Evolutionary conservation across 2,329 filamentous ascomycete genomes (phyloP).

Genomic region (Fusarium succisae): DNA sequence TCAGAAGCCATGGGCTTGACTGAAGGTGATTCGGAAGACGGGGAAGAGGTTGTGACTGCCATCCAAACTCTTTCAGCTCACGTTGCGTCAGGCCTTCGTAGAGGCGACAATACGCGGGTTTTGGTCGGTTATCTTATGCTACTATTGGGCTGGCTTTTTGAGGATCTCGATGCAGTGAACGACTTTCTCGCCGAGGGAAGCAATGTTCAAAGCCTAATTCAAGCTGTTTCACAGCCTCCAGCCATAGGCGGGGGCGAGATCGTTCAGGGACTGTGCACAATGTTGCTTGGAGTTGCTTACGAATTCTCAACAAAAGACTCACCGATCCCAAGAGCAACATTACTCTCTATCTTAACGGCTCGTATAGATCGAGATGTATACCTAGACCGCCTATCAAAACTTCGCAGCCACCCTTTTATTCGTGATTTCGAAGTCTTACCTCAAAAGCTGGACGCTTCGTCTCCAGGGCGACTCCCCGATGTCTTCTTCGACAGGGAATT

Average conservation of each 20-base stretch:
- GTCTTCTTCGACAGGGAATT: conserved; percentile 89
- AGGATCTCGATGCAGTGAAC: conserved; percentile 90
- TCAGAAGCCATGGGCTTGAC: conserved; percentile 80
- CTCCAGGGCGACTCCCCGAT: conserved; percentile 69
- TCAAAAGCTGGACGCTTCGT: conserved; percentile 67
- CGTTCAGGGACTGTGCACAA: conserved; percentile 83
- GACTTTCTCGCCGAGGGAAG: conserved; percentile 93
- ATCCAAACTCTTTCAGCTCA: conserved; percentile 90
- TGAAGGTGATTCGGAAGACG: conserved; percentile 87
- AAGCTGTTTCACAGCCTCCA: conserved; percentile 70
- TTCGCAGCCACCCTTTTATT: conserved; percentile 81
- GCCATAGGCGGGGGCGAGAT: conserved; percentile 70
- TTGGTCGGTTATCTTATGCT: conserved; percentile 90
- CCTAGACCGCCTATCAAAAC: conserved; percentile 78
- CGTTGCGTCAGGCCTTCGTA: conserved; percentile 80
- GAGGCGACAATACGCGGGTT: conserved; percentile 80
- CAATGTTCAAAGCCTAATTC: conserved; percentile 86
- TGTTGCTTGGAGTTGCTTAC: conserved; percentile 88
- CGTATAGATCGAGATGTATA: conserved; percentile 88
- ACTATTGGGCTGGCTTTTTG: conserved; percentile 88
- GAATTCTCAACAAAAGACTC: conserved; percentile 99
- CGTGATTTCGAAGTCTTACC: conserved; percentile 90
- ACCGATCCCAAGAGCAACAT: conserved; percentile 80
- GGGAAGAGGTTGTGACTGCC: conserved; percentile 94
- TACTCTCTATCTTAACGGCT: conserved; percentile 81